These are phyloP conservation scores for Prunus salicina DNA, from an alignment of 306 rosid species.

Conservation along the genomic window DNA sequence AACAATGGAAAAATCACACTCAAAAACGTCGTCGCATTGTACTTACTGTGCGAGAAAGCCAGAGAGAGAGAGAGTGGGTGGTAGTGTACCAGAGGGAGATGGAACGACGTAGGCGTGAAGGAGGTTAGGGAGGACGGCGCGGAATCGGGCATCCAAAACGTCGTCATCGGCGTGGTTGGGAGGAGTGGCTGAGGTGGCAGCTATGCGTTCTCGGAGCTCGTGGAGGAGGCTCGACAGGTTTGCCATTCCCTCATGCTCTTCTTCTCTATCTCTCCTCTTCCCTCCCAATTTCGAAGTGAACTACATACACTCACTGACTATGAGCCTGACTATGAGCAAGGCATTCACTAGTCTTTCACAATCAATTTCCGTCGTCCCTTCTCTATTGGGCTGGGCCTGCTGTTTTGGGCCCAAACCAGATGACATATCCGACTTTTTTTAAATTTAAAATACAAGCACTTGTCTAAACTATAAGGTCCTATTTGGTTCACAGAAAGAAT, in stretches of 20 bases:
- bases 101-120: conserved; percentile 64
- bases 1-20: background rate
- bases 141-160: conserved; percentile 69
- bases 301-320: no score
- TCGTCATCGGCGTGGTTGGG: conserved; percentile 44
- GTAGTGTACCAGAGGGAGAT: conserved; percentile 50
- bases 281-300: conserved; percentile 32
- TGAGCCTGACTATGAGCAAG: background rate
- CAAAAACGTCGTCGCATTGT: background rate
- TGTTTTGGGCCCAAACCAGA: background rate
- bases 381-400: background rate
- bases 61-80: conserved; percentile 6
- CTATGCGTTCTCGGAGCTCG: conserved; percentile 79
- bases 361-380: background rate
- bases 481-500: no score
- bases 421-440: no score
- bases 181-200: conserved; percentile 63
- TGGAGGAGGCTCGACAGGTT: conserved; percentile 67
- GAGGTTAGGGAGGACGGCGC: conserved; percentile 81
- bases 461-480: no score
- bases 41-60: background rate
- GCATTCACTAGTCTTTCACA: background rate
- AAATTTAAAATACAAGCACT: no score
- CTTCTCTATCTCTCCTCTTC: conserved; percentile 20
- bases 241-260: conserved; percentile 36